Base-by-base conservation (phyloP, 176 grass and related monocot genomes). In the Tuctoria greenei region DNA sequence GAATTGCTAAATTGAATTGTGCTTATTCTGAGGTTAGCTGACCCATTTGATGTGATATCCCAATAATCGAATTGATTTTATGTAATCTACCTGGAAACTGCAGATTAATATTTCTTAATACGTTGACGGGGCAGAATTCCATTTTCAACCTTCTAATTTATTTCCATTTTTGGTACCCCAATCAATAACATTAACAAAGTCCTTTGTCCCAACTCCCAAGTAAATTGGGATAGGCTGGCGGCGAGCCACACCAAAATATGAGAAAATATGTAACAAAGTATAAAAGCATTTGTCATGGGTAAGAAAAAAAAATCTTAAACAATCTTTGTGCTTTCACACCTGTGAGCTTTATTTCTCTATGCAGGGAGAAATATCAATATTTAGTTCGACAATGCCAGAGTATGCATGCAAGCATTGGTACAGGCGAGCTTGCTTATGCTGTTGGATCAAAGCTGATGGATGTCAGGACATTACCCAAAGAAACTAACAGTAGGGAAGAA, bases 361-460 rank as follows among this genome's bases (percentile, higher is more conserved):
- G 82, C 71, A 97, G 95, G 82, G 91, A 98, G 80, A 86, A 47
- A 28, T 98, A 95, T 76, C 88, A 88, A 52, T 52, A 50, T 79
- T 81, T 98, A 90, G 63, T 98, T 25, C 90, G 72, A 67, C 87
- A 98, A 74, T 95, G 95, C 76, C 89, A 86, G 82, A 71, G 76
- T 58, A 92, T 98, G 84, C 91, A 98, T 38, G 77, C 87, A 82
- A 98, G 95, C 75, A 87, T 98, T 66, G 95, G 95, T 68, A 98
- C 95, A 54, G 95, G 95, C 76, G 82, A 92, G 75, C 89, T 98
- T 59, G 95, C 95, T 1, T 95, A 98, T 23, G 76, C 90, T 77
- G 87, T 98, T 60, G 95, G 95, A 39, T 98, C 95, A 8, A 93
- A 91, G 76, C 82, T 95, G 68, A 98, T 98, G 95, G 95, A 98